Evolutionary conservation across 192 early-diverging fungal species (phyloP).

Genomic region (Podila epigama): DNA sequence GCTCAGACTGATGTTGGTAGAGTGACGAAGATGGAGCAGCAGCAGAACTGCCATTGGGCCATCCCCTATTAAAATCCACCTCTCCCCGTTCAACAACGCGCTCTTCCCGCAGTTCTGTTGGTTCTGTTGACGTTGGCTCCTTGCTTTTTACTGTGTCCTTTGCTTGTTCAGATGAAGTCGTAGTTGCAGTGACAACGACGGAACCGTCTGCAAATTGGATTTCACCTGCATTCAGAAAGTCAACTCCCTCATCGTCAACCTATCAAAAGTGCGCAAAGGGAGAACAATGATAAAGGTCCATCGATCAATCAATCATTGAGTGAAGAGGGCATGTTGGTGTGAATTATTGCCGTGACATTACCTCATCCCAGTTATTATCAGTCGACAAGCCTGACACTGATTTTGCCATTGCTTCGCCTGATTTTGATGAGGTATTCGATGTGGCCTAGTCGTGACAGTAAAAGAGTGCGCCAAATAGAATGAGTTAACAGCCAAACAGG

Average conservation of each 20-base stretch:
- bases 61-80: slow-evolving; percentile 28
- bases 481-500: neutral
- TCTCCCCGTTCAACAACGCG: slow-evolving; percentile 33
- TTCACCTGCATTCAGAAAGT: slow-evolving; percentile 38
- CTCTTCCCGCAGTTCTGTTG: slow-evolving; percentile 10
- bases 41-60: slow-evolving; percentile 16
- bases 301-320: neutral
- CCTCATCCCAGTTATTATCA: slow-evolving; percentile 47
- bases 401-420: slow-evolving; percentile 45
- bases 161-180: neutral
- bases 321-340: neutral
- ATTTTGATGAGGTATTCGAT: neutral
- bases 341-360: neutral
- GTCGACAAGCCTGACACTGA: slow-evolving; percentile 27
- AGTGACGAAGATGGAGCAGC: slow-evolving; percentile 8
- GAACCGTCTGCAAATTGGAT: slow-evolving; percentile 46
- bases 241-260: slow-evolving; percentile 39
- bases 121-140: neutral
- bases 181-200: slow-evolving; percentile 32
- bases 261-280: neutral
- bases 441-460: too few relatives aligned
- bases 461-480: neutral
- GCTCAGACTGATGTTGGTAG: slow-evolving; percentile 9
- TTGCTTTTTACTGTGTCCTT: neutral
- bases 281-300: neutral